A percentile compares a stretch with the other conserved stretches of the same genome.
These are phyloP conservation scores for Oemleria cerasiformis DNA, from an alignment of 306 rosid genomes.

Conservation along the genomic window DNA sequence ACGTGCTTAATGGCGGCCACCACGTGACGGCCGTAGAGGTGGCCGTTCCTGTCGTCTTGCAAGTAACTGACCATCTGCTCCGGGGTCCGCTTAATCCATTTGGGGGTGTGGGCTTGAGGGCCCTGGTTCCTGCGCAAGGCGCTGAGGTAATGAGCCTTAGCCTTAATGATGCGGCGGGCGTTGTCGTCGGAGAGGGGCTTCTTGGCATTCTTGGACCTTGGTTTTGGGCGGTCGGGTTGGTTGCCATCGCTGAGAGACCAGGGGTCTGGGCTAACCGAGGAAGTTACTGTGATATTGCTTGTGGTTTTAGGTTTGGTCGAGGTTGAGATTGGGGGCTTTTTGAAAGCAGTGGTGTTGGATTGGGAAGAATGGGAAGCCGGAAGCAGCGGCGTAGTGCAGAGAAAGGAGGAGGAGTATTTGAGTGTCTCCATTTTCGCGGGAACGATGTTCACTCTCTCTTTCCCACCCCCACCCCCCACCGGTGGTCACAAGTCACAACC, in stretches of 20 bases:
- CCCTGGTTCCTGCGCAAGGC: conserved; percentile 76
- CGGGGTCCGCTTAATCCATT: conserved; percentile 81
- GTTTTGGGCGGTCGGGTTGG: conserved; percentile 60
- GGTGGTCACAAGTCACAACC: too few species aligned
- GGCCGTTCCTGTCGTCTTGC: conserved; percentile 70
- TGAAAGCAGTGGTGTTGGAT: neutral
- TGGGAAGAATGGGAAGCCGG: neutral
- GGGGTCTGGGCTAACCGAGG: conserved; percentile 65
- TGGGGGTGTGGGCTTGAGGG: conserved; percentile 76
- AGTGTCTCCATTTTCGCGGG: conserved; percentile 4
- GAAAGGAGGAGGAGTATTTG: neutral
- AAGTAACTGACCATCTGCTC: conserved; percentile 88
- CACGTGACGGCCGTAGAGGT: conserved; percentile 72
- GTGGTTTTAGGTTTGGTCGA: conserved; percentile 1
- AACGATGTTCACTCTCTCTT: neutral
- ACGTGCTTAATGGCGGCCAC: conserved; percentile 79
- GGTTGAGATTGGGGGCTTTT: neutral
- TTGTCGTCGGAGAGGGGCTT: conserved; percentile 79
- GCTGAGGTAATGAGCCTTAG: conserved; percentile 59
- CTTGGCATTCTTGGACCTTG: conserved; percentile 48
- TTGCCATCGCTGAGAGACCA: conserved; percentile 67
- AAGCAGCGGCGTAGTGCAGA: neutral
- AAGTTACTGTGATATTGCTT: conserved; percentile 8
- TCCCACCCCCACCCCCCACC: too few species aligned
- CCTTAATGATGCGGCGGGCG: conserved; percentile 89